Evolutionary conservation across 176 grass and related monocot species (phyloP), one percentile per base, ranked within the genome.

Genomic region (Tillandsia fasciculata): DNA sequence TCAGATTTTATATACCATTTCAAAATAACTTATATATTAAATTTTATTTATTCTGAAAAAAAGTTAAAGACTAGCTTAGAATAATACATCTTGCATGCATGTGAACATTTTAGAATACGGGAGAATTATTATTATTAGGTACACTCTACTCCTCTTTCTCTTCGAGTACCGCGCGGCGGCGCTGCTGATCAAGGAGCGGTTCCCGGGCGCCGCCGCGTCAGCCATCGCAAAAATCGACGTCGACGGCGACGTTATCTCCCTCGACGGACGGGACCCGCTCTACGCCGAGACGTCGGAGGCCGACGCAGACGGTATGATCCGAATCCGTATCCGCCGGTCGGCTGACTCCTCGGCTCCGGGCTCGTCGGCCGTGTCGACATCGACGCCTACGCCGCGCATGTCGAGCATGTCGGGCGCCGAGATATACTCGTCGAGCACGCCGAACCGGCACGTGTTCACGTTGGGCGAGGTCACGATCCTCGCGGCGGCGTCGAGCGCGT

Each of bases 121-220:
- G 2, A 59, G 2, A 22, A 59, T 59, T 18, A 59, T 54, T 13
- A 54, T 58, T 17, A 18, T 58, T 49, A 67, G 73, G 73, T 76
- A 76, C 73, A 76, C 73, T 50, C 63, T 76, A 50, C 51, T 76
- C 26, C 73, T 76, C 63, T 76, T 76, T 27, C 73, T 76, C 49
- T 76, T 76, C 50, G 73, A 76, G 63, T 76, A 76, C 50, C 73
- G 73, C 24, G 73, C 67, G 48, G 76, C 76, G 14, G 51, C 71
- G 0, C 12, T 65, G 3, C 78, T 63, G 12, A 77, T 77, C 65
- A n/a, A 12, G 49, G 74, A 77, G n/a, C 74, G 59, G 52, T 77
- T 77, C n/a, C 74, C 74, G 1, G 74, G 74, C 1, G 8, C 74
- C 5, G 52, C n/a, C 10, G 65, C 74, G 6, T 64, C 74, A 2